Percentiles rank a stretch among this genome's conserved stretches.
phyloP scores from a whole-genome alignment of 2,329 filamentous ascomycete genomes.

The Phaeoacremonium minimum region DNA sequence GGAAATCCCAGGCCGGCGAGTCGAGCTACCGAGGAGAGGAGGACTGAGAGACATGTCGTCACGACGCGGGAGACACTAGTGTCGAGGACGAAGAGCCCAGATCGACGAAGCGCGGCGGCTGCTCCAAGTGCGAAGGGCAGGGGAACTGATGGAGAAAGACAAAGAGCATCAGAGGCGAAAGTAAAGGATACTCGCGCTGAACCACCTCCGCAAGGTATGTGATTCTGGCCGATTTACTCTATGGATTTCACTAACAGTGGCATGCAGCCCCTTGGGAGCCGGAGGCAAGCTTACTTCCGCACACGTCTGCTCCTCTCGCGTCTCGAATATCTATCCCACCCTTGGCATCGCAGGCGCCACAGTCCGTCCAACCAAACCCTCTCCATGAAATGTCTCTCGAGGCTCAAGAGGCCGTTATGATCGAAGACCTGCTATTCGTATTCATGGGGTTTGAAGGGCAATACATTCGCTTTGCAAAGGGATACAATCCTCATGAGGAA shows the following conservation, averaged over 20 bases:
- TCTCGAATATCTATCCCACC: conserved; percentile 54
- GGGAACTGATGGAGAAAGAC: conserved; percentile 24
- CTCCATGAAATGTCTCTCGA: conserved; percentile 71
- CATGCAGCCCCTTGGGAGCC: conserved; percentile 66
- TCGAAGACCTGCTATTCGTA: conserved; percentile 89
- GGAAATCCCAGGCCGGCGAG: conserved; percentile 49
- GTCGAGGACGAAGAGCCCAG: conserved; percentile 55
- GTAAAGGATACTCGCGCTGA: conserved; percentile 42
- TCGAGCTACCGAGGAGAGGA: conserved; percentile 44
- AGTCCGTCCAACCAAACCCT: conserved; percentile 61
- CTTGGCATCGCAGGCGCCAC: conserved; percentile 69
- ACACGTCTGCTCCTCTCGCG: conserved; percentile 68
- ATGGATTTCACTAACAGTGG: conserved; percentile 16
- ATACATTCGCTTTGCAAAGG: conserved; percentile 81
- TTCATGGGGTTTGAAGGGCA: conserved; percentile 99
- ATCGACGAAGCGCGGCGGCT: conserved; percentile 32
- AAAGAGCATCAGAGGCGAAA: conserved; percentile 39
- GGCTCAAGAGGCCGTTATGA: conserved; percentile 77
- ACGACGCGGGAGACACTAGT: conserved; percentile 61
- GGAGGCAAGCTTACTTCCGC: conserved; percentile 66
- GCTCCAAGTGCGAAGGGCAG: conserved; percentile 25
- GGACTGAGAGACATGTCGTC: conserved; percentile 53
- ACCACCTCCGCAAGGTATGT: conserved; percentile 42
- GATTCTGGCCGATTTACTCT: conserved; percentile 1
- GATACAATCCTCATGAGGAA: conserved; percentile 80